A percentile compares a stretch with the other conserved stretches of the same genome.
Evolutionary conservation across 495 filamentous ascomycete species (phyloP).

Genomic region (Tuber melanosporum): DNA sequence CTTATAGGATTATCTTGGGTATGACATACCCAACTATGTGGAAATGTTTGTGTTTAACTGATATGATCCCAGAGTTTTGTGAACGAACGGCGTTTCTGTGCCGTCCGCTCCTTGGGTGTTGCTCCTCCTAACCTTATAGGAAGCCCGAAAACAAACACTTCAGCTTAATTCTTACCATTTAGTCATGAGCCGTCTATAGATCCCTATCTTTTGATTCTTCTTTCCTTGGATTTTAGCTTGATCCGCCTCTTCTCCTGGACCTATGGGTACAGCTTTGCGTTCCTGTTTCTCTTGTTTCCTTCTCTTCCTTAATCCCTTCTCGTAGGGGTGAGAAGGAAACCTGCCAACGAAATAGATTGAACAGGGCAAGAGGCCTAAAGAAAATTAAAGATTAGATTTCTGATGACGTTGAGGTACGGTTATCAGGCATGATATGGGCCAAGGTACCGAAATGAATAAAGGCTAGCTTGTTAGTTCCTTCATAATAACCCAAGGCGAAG

Average conservation of each 20-base stretch:
- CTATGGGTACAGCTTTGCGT: not conserved
- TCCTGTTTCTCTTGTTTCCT: not conserved
- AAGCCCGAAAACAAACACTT: not conserved
- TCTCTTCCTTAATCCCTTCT: not conserved
- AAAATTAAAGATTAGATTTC: not conserved
- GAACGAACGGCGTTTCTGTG: not conserved
- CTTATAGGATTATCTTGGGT: constrained; percentile 40
- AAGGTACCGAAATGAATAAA: not conserved
- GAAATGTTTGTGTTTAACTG: not conserved
- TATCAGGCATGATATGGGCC: not conserved
- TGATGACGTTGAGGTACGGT: not conserved
- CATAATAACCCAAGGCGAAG: not conserved
- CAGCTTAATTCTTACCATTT: not conserved
- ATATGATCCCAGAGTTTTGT: not conserved
- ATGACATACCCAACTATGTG: not conserved
- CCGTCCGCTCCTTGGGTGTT: not conserved
- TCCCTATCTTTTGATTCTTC: not conserved
- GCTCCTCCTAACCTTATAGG: not conserved
- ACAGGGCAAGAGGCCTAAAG: not conserved
- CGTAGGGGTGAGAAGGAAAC: not conserved
- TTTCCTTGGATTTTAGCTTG: not conserved
- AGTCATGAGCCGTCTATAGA: not conserved
- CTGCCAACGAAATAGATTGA: not conserved
- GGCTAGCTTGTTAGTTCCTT: not conserved
- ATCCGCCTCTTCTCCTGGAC: not conserved